Base-by-base conservation (phyloP, 2,329 filamentous ascomycete species). In the Alternaria sp. region DNA sequence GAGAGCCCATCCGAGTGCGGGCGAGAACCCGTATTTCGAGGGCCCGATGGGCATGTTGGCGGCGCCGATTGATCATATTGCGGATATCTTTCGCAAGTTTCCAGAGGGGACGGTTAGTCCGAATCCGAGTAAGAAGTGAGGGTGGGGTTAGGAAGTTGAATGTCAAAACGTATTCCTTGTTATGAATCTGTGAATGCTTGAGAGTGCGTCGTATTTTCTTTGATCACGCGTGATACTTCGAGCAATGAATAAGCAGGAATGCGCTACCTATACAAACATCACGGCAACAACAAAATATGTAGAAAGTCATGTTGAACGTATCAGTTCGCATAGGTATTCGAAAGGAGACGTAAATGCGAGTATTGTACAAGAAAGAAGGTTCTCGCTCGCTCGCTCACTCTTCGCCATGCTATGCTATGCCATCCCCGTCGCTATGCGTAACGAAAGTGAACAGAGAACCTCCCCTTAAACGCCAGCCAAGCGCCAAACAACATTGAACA, bases 61-160 rank as follows among this genome's bases (percentile, higher is more conserved):
- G 0, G 86, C 87, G 13, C 87, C 87, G 0, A 78, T 89, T 17
- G 88, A 89, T 72, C 83, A 82, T 62, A 64, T 90, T 30, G 78
- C 77, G 40, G 86, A 89, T 72, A 54, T 88, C 7, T 87, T 89
- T 66, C 77, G 83, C 19, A 85, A 84, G 71, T 90, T 88, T 67
- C 85, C 85, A 3, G 76, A 83, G 25, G 60, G 78, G 57, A 77
- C 58, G 51, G 54, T 60, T 30, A 63, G 59, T 21, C 69, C 67
- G 2, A 75, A 76, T 40, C 72, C 71, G 2, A 74, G 67, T 1
- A 73, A 63, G 23, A 72, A 72, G 63, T 74, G 61, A 25, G 4
- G 11, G 15, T 5, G 7, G 8, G 6, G 1, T 13, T 36, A 40
- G 36, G 36, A 17, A 40, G 36, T 17, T 40, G 36, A 40, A 40